Conservation (phyloP, 306 rosid genomes). For the Prunus salicina region DNA sequence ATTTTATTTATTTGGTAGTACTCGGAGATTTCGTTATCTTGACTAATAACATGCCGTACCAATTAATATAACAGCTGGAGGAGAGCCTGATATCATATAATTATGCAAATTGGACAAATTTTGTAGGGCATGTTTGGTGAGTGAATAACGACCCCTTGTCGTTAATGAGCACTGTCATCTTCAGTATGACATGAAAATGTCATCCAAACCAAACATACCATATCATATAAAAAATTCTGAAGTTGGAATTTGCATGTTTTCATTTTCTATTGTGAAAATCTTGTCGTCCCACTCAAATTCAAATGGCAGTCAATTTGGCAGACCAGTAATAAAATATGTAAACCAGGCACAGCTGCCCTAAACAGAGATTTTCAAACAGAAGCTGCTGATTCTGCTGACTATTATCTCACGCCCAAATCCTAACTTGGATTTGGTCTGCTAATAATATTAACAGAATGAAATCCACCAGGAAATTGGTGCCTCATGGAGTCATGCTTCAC, state of each 20-base stretch:
- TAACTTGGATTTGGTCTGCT: constrained; percentile 61
- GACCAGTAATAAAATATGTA: neutral
- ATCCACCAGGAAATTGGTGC: constrained; percentile 56
- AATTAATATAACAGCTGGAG: neutral
- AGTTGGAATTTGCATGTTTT: neutral
- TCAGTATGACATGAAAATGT: neutral
- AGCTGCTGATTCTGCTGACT: constrained; percentile 44
- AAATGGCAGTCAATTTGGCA: neutral
- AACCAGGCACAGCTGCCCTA: neutral
- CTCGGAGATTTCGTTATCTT: neutral
- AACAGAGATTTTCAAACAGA: neutral
- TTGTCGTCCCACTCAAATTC: constrained; percentile 7
- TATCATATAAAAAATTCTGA: neutral
- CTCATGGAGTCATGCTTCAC: constrained; percentile 41
- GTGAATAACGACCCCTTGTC: neutral
- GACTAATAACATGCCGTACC: neutral
- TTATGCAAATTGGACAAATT: neutral
- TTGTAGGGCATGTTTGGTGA: neutral
- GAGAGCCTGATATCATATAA: neutral
- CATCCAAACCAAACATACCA: neutral
- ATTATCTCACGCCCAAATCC: constrained; percentile 75
- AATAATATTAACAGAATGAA: neutral
- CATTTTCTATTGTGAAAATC: neutral
- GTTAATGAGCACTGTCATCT: neutral
- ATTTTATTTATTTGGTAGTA: neutral